Conservation (phyloP, 345 rosid species). For the Aquilaria yunnanensis region DNA sequence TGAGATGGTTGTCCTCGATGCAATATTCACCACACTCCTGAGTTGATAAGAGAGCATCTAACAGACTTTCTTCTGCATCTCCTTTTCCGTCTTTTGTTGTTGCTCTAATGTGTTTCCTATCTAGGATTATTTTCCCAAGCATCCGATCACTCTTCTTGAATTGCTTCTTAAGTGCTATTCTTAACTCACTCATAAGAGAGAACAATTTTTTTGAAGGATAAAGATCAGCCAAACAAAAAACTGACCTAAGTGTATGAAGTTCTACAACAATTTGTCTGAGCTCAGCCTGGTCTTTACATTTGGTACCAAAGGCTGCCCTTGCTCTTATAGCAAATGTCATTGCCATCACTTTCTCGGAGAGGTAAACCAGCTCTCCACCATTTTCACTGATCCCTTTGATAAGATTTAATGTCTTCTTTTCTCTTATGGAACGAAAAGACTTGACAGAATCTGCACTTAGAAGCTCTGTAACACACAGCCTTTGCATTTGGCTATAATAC, state of each 20-base stretch:
- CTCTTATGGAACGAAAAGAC: slow-evolving; percentile 7
- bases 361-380: background rate
- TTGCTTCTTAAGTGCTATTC: no score
- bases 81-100: background rate
- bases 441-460: background rate
- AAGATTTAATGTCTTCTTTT: background rate
- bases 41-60: background rate
- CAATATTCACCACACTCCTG: background rate
- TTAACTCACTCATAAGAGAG: no score
- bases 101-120: background rate
- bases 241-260: background rate
- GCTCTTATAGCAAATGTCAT: background rate
- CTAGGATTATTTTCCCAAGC: no score
- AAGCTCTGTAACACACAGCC: no score
- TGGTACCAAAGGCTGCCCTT: slow-evolving; percentile 4
- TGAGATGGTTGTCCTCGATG: background rate
- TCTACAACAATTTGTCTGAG: background rate
- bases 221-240: no score
- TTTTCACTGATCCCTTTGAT: background rate
- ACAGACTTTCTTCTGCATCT: background rate
- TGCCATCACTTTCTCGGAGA: background rate
- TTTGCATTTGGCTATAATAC: no score
- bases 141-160: no score
- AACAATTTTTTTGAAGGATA: no score
- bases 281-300: background rate